Conservation (phyloP, 306 rosid species). For the Cicer arietinum region DNA sequence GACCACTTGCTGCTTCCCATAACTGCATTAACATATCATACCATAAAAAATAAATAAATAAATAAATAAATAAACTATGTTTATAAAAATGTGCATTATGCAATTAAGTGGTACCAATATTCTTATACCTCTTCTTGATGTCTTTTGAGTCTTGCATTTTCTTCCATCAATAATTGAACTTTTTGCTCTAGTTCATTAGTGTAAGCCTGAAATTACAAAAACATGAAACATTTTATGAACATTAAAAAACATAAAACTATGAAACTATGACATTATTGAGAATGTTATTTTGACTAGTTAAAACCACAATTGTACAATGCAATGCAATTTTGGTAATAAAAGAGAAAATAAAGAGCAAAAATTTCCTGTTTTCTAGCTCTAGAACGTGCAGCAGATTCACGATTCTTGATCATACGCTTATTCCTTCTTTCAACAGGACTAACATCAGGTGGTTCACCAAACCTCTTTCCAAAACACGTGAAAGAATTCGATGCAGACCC, state of each 20-base stretch:
- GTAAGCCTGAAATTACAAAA: constrained; percentile 68
- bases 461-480: constrained; percentile 51
- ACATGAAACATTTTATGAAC: neutral
- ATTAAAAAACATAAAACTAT: no score
- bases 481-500: constrained; percentile 12
- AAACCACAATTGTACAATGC: no score
- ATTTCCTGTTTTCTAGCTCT: constrained; percentile 92
- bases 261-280: no score
- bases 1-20: constrained; percentile 46
- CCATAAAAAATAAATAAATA: neutral
- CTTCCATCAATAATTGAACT: constrained; percentile 61
- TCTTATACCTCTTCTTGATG: constrained; percentile 64
- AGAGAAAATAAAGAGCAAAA: neutral
- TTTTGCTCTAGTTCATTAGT: constrained; percentile 74
- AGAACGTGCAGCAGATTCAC: constrained; percentile 95
- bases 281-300: no score
- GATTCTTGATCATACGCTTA: constrained; percentile 89
- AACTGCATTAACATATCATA: constrained; percentile 53
- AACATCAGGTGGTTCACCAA: constrained; percentile 43
- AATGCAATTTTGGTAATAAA: no score
- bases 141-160: constrained; percentile 69
- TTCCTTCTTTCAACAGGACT: constrained; percentile 50
- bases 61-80: neutral
- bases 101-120: neutral
- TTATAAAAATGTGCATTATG: neutral